Evolutionary conservation across 2,329 filamentous ascomycete genomes (phyloP).

Genomic region (Cladophialophora psammophila): DNA sequence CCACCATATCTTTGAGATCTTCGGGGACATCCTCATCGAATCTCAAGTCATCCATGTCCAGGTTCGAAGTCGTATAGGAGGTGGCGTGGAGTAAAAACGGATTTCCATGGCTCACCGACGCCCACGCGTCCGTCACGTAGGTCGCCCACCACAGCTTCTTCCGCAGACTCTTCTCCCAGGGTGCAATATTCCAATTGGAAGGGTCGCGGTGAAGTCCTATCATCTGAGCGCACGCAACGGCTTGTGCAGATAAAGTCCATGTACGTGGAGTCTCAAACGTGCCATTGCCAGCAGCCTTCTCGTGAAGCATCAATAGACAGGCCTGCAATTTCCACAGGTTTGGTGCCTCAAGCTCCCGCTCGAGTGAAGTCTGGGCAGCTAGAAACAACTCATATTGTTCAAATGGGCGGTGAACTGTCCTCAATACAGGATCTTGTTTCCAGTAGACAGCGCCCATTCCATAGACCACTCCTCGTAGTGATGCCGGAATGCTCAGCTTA

Average conservation of each 20-base stretch:
- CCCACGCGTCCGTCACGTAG: conserved; percentile 55
- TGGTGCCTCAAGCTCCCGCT: conserved; percentile 57
- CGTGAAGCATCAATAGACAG: conserved; percentile 56
- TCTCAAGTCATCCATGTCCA: conserved; percentile 53
- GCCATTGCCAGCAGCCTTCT: conserved; percentile 55
- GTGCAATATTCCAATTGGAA: conserved; percentile 51
- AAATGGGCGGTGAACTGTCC: conserved; percentile 45
- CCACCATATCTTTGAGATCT: conserved; percentile 48
- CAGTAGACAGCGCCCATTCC: conserved; percentile 56
- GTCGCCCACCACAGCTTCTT: conserved; percentile 58
- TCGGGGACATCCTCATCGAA: conserved; percentile 53
- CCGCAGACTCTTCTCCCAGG: conserved; percentile 51
- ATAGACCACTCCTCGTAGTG: conserved; percentile 56
- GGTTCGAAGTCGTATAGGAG: conserved; percentile 52
- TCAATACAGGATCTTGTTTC: conserved; percentile 47
- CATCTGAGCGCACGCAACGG: conserved; percentile 56
- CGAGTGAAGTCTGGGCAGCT: conserved; percentile 53
- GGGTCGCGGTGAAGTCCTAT: conserved; percentile 57
- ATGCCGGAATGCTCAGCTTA: conserved; percentile 53
- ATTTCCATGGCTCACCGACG: conserved; percentile 57
- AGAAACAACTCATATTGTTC: conserved; percentile 54
- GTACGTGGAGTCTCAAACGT: conserved; percentile 57
- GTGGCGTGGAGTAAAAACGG: conserved; percentile 54
- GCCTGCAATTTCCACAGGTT: conserved; percentile 58
- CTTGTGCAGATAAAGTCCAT: conserved; percentile 55